Percentiles rank a stretch among this genome's conserved stretches.
Evolutionary conservation across 2,329 filamentous ascomycete genomes (phyloP).

Genomic region (Lasiodiplodia sp.): DNA sequence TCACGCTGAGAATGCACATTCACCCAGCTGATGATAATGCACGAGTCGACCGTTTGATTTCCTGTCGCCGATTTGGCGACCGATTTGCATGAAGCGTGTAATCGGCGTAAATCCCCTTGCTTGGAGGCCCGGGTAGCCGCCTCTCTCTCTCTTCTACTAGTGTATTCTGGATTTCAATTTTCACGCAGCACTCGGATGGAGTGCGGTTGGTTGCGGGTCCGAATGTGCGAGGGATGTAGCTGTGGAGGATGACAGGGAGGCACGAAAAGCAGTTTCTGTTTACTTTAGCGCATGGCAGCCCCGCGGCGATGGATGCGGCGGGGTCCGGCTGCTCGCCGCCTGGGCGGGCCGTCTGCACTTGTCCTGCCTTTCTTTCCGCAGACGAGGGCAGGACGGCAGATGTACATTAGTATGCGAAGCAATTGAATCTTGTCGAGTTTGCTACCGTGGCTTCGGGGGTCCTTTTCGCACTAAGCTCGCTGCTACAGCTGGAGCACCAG

Average conservation of each 20-base stretch:
- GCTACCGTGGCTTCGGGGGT: slow-evolving; percentile 16
- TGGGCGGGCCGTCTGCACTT: slow-evolving; percentile 11
- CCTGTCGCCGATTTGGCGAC: slow-evolving; percentile 6
- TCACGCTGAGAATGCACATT: neutral
- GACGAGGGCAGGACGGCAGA: neutral
- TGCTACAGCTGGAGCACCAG: slow-evolving; percentile 17
- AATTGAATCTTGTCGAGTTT: slow-evolving; percentile 17
- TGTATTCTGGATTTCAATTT: slow-evolving; percentile 18
- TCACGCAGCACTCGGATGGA: neutral
- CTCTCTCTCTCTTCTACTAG: slow-evolving; percentile 22
- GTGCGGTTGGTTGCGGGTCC: neutral
- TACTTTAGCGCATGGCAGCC: slow-evolving; percentile 1
- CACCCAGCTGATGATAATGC: neutral
- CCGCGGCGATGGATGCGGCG: slow-evolving; percentile 6
- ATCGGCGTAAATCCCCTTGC: slow-evolving; percentile 29
- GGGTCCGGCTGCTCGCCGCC: slow-evolving; percentile 5
- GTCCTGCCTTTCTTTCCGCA: slow-evolving; percentile 1
- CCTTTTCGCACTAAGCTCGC: slow-evolving; percentile 2
- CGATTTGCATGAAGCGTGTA: slow-evolving; percentile 28
- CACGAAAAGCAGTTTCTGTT: slow-evolving; percentile 23
- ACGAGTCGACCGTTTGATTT: slow-evolving; percentile 15
- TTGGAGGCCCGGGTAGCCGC: slow-evolving; percentile 12
- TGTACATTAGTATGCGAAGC: slow-evolving; percentile 27
- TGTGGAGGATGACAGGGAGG: neutral
- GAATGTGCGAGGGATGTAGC: neutral